Conservation (phyloP, 1,284 basidiomycete species). For the Apiotrichum gamsii region DNA sequence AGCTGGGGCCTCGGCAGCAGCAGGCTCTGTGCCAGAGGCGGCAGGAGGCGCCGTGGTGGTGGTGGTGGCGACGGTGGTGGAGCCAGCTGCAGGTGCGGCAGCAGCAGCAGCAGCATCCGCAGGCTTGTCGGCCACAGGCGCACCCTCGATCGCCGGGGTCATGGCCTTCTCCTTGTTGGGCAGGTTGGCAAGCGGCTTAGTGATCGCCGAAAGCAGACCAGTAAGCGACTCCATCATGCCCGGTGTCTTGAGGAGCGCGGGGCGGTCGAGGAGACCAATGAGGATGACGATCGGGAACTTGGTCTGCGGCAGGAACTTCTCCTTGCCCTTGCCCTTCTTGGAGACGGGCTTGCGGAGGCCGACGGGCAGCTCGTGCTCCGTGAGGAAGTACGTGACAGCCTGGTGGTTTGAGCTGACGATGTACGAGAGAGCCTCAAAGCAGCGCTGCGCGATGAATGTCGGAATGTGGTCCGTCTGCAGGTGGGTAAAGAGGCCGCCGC, state of each 20-base stretch:
- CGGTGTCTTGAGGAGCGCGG: slow-evolving; percentile 73
- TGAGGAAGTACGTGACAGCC: slow-evolving; percentile 85
- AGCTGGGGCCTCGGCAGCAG: neutral
- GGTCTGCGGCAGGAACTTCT: slow-evolving; percentile 69
- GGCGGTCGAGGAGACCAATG: slow-evolving; percentile 75
- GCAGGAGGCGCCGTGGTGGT: slow-evolving; percentile 12
- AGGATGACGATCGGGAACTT: slow-evolving; percentile 86
- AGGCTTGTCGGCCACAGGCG: neutral
- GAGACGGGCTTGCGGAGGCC: slow-evolving; percentile 61
- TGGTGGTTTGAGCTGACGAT: slow-evolving; percentile 77
- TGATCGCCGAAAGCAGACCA: slow-evolving; percentile 73
- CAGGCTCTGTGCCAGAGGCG: neutral
- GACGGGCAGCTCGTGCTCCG: slow-evolving; percentile 78
- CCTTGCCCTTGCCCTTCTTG: slow-evolving; percentile 90
- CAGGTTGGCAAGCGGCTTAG: slow-evolving; percentile 60
- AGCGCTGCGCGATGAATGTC: slow-evolving; percentile 84
- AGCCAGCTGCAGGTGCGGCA: too few species aligned
- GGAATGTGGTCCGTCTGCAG: slow-evolving; percentile 77
- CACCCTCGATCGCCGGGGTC: slow-evolving; percentile 1
- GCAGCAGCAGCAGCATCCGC: slow-evolving; percentile 1
- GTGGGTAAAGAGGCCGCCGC: slow-evolving; percentile 57
- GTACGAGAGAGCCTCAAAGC: slow-evolving; percentile 77
- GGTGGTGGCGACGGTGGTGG: neutral
- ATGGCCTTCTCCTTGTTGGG: slow-evolving; percentile 6
- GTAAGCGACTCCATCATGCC: slow-evolving; percentile 89